These are phyloP conservation scores for Phytopythium delawarense DNA, from an alignment of 352 stramenopile genomes.

Conservation along the genomic window DNA sequence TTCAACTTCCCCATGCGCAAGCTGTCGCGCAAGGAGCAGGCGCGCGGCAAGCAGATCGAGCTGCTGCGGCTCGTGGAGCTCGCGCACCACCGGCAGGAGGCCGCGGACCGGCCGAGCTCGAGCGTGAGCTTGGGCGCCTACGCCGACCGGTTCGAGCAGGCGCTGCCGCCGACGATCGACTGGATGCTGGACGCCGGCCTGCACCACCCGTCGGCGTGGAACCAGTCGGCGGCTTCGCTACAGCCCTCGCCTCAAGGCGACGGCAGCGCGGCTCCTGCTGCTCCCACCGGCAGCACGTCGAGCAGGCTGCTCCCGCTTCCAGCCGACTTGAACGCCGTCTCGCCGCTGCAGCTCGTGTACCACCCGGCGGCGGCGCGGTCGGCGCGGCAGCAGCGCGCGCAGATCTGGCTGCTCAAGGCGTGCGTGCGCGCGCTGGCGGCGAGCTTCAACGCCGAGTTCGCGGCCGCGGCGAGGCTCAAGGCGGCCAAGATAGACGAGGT, in stretches of 20 bases:
- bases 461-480: constrained; percentile 69
- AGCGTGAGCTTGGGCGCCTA: background rate
- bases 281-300: background rate
- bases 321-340: constrained; percentile 29
- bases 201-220: constrained; percentile 38
- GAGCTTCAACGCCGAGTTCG: constrained; percentile 87
- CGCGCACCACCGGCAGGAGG: constrained; percentile 54
- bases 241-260: constrained; percentile 4
- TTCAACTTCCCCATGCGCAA: constrained; percentile 82
- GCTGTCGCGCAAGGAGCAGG: constrained; percentile 40
- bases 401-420: constrained; percentile 80
- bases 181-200: constrained; percentile 53
- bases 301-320: background rate
- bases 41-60: constrained; percentile 46
- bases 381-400: constrained; percentile 73
- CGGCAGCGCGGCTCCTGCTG: background rate
- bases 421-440: constrained; percentile 64
- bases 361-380: constrained; percentile 81
- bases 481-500: constrained; percentile 83
- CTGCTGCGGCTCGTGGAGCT: constrained; percentile 66
- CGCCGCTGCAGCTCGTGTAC: constrained; percentile 80
- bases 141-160: background rate
- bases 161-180: constrained; percentile 30
- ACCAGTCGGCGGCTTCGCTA: constrained; percentile 16
- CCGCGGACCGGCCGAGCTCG: constrained; percentile 8